Percentiles rank a stretch among this genome's conserved stretches.
phyloP scores from a whole-genome alignment of 2,329 filamentous ascomycete species.

The Drechslerella dactyloides region DNA sequence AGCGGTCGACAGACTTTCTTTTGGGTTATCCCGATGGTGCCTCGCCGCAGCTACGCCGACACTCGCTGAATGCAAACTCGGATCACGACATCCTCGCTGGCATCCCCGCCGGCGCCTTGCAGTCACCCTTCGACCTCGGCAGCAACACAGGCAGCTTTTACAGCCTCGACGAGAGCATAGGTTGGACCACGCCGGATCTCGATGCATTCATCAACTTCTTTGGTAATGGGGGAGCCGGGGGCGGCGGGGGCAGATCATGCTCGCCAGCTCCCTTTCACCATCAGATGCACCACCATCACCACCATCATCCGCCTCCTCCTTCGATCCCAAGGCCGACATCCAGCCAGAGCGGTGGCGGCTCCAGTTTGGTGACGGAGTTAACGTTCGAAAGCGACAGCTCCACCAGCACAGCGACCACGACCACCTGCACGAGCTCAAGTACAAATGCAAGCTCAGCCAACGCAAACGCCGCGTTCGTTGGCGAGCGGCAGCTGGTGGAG shows the following conservation, averaged over 20 bases:
- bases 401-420: conserved; percentile 23
- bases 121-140: conserved; percentile 28
- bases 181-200: conserved; percentile 27
- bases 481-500: not conserved
- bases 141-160: conserved; percentile 19
- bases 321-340: conserved; percentile 31
- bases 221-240: not conserved
- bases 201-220: conserved; percentile 39
- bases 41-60: conserved; percentile 42
- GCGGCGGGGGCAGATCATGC: conserved; percentile 16
- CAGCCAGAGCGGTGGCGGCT: conserved; percentile 41
- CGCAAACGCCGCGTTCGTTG: not conserved
- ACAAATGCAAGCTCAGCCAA: not conserved
- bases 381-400: conserved; percentile 24
- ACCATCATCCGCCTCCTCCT: conserved; percentile 6
- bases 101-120: conserved; percentile 27
- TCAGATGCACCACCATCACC: not conserved
- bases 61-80: conserved; percentile 31
- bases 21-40: conserved; percentile 26
- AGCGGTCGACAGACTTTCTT: conserved; percentile 39
- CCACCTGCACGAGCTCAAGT: conserved; percentile 1
- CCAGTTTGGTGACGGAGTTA: conserved; percentile 47
- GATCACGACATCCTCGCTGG: conserved; percentile 32
- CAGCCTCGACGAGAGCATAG: conserved; percentile 42
- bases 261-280: conserved; percentile 28